A percentile compares a stretch with the other conserved stretches of the same genome.
Conservation (phyloP, 805 yeast species). For the Teunomyces gatunensis region DNA sequence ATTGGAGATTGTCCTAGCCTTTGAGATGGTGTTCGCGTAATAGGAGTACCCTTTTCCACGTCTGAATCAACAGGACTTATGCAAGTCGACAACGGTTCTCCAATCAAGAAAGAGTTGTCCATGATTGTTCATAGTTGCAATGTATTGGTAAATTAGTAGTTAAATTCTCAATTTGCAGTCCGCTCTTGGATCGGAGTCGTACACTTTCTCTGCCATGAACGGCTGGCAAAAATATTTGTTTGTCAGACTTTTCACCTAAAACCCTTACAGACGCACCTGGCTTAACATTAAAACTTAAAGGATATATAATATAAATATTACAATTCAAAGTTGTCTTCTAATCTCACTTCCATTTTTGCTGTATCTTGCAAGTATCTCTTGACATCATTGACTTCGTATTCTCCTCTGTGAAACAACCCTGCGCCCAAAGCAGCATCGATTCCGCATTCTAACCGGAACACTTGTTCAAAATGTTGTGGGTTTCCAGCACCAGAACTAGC, state of each 20-base stretch:
- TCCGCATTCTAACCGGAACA: conserved; percentile 65
- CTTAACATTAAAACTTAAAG: background rate
- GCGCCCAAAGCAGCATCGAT: conserved; percentile 99
- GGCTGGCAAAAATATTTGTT: background rate
- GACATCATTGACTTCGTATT: conserved; percentile 82
- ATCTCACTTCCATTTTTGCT: conserved; percentile 60
- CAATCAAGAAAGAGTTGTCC: background rate
- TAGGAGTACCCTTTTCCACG: conserved; percentile 2
- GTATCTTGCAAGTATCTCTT: conserved; percentile 59
- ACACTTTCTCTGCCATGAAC: background rate
- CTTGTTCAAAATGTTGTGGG: conserved; percentile 88
- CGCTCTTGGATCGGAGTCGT: background rate
- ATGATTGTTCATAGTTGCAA: background rate
- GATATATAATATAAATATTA: conserved; percentile 8
- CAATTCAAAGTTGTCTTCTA: conserved; percentile 41
- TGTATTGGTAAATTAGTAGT: background rate
- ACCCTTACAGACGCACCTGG: background rate
- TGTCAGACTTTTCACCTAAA: background rate
- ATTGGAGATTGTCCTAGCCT: conserved; percentile 17
- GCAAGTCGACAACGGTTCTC: background rate
- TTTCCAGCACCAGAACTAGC: conserved; percentile 98
- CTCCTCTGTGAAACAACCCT: conserved; percentile 96
- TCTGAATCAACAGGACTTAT: conserved; percentile 1
- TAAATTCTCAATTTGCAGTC: background rate
- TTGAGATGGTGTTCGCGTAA: conserved; percentile 8